Evolutionary conservation across 2,329 filamentous ascomycete genomes (phyloP), one percentile per base, ranked within the genome.

Genomic region (Teratosphaeria destructans): DNA sequence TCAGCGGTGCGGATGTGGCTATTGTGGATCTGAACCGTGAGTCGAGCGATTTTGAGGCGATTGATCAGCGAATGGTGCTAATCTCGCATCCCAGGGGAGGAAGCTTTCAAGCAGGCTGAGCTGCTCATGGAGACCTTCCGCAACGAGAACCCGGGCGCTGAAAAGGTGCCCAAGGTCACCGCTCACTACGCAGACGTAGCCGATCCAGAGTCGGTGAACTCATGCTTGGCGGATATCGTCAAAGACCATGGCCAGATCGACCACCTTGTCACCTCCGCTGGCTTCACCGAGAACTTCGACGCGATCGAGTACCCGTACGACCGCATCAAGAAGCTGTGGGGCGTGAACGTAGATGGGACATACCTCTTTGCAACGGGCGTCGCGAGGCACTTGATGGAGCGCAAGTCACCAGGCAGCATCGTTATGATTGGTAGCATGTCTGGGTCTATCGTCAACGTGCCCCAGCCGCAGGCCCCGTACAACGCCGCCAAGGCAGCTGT

Each of bases 381-480:
- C 8, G 93, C 92, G 35, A 89, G 89, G 72, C 92, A 96, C 71
- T 78, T 96, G 63, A 94, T 96, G 85, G 85, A 86, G 71, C 85
- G 89, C 69, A 85, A 92, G 72, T 79, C 82, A 5, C 79, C 83
- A 0, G 93, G 92, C 52, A 94, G 88, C 77, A 92, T 97, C 73
- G 90, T 96, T 68, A 88, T 96, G 78, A 94, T 96, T 69, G 93
- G 92, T 32, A 94, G 88, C 81, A 97, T 97, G 92, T 92, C 88
- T 57, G 93, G 92, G 53, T 78, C 87, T 59, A 92, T 97, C 68
- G 93, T 97, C 75, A 97, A 97, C 70, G 88, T 96, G 8, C 93
- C 93, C 16, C 93, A 97, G 74, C 91, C 90, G 0, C 93, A 97
- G 73, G 90, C 84, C 54, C 91, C 92, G 0, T 96, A 96, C 78